Percentiles rank a stretch among this genome's conserved stretches.
phyloP scores from a whole-genome alignment of 192 early-diverging fungal genomes.

The Gorgonomyces haynaldii region DNA sequence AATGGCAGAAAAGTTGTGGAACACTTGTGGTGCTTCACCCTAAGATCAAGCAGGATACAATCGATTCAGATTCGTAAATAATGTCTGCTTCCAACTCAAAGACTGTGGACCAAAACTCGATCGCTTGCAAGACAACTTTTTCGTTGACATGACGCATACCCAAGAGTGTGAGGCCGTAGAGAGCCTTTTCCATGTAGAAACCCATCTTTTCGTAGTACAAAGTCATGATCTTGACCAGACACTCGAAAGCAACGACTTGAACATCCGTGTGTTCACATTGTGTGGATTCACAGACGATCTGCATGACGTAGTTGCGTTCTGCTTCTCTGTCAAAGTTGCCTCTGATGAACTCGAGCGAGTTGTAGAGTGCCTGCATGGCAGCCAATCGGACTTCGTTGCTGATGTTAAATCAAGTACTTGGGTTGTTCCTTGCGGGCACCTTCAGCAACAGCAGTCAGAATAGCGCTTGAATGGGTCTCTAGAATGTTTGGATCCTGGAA shows the following conservation, averaged over 20 bases:
- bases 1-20: conserved; percentile 62
- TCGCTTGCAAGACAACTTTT: conserved; percentile 86
- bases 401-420: conserved; percentile 24
- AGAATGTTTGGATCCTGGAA: background rate
- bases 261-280: conserved; percentile 56
- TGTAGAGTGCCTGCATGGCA: conserved; percentile 81
- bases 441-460: conserved; percentile 88
- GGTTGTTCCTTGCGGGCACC: conserved; percentile 91
- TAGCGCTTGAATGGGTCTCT: conserved; percentile 74
- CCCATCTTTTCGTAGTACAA: conserved; percentile 95
- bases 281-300: conserved; percentile 93
- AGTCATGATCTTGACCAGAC: conserved; percentile 93
- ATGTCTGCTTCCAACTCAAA: conserved; percentile 72
- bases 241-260: conserved; percentile 84
- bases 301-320: conserved; percentile 98
- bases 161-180: conserved; percentile 78
- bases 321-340: conserved; percentile 86
- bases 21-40: conserved; percentile 8
- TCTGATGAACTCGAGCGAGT: conserved; percentile 90
- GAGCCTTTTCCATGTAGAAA: conserved; percentile 93
- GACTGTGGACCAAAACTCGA: conserved; percentile 99
- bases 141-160: conserved; percentile 87
- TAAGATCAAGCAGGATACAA: conserved; percentile 40
- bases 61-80: conserved; percentile 7
- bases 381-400: conserved; percentile 78